Base-by-base conservation (phyloP, 495 filamentous ascomycete species). In the Penicillium turbatum region DNA sequence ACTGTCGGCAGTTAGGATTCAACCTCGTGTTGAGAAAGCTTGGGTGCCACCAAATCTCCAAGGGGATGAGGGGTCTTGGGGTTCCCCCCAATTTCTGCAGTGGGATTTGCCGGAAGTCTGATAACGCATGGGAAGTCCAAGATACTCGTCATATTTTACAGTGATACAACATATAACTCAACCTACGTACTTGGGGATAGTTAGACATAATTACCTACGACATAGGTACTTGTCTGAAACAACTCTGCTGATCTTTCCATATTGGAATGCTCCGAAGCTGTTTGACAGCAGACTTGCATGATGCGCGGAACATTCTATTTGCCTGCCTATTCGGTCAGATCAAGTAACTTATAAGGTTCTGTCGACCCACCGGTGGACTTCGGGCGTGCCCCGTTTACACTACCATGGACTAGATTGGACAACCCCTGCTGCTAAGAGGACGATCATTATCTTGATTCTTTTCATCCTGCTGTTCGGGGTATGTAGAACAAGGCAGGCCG, bases 21-120 rank as follows among this genome's bases (percentile, higher is more conserved):
- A 34, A 34, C 37, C 41, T 51, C 30, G 49, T 26, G 29, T 35
- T 51, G 2, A 19, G 32, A 51, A 51, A 43, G 37, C 38, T 51
- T 35, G 19, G 38, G 38, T 32, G 38, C 39, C 49, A 36, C 39
- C 19, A 42, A 19, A 43, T 29, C 21, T 27, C 24, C 17, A 16
- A 12, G 0, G 15, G 1, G 9, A 13, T 10, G 6, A n/a, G 40
- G 6, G 5, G 15, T 29, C 29, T 26, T 2, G 24, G 24, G 16
- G 17, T 11, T 48, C 36, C 1, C 2, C 6, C 26, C n/a, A n/a
- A 13, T 36, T 29, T 27, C 24, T 9, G 10, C 5, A 27, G 2
- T 16, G 2, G 40, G 24, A 11, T 37, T 38, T 46, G 34, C 47
- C 26, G 47, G 24, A 7, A 27, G 13, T 27, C 21, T 35, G 47